These are phyloP conservation scores for Trypanosomatidae sp. DNA, from an alignment of 208 protist species.

Conservation along the genomic window DNA sequence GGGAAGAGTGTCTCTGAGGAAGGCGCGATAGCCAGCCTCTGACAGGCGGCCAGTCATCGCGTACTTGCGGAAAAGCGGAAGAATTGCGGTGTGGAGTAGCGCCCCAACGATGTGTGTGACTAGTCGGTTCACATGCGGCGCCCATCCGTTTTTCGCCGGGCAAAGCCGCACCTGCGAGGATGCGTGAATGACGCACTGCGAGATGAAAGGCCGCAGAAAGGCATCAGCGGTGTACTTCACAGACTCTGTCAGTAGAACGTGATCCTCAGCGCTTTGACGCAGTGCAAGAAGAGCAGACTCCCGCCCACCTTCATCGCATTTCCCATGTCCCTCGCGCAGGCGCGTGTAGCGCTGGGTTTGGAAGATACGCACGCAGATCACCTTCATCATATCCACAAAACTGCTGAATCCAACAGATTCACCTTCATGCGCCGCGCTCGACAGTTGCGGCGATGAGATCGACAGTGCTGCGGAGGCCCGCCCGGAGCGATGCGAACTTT, in stretches of 20 bases:
- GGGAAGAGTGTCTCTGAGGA: constrained; percentile 60
- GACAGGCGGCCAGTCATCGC: constrained; percentile 45
- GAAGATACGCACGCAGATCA: constrained; percentile 80
- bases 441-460: background rate
- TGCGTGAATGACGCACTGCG: constrained; percentile 46
- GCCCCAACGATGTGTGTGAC: constrained; percentile 63
- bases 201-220: constrained; percentile 68
- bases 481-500: background rate
- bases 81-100: constrained; percentile 41
- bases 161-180: constrained; percentile 53
- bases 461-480: background rate
- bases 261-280: constrained; percentile 66
- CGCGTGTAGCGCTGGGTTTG: constrained; percentile 47
- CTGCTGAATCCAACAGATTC: constrained; percentile 63
- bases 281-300: constrained; percentile 37
- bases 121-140: constrained; percentile 58
- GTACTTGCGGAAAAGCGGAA: constrained; percentile 72
- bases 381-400: constrained; percentile 87
- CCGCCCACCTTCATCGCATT: constrained; percentile 11
- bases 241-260: constrained; percentile 56
- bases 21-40: constrained; percentile 41
- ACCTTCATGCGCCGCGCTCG: no score
- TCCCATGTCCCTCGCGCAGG: constrained; percentile 26
- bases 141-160: constrained; percentile 60
- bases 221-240: constrained; percentile 59